phyloP scores from a whole-genome alignment of 192 early-diverging fungal genomes.

The Diversispora epigaea region DNA sequence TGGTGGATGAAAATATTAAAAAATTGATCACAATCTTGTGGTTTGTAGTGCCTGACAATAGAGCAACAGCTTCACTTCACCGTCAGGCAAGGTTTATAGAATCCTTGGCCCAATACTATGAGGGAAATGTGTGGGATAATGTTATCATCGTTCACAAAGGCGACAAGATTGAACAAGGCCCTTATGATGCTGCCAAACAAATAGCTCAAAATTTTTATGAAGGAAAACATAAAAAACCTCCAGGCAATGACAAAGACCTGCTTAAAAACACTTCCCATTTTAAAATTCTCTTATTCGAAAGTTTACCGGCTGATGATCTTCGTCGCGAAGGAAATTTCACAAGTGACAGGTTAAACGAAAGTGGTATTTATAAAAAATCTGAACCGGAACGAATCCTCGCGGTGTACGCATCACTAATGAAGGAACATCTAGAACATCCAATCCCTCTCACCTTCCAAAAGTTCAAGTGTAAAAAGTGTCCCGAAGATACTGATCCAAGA shows the following conservation, averaged over 20 bases:
- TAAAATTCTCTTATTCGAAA: conserved; percentile 17
- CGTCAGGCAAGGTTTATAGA: conserved; percentile 25
- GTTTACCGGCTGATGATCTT: neutral
- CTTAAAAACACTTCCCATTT: neutral
- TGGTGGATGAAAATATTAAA: neutral
- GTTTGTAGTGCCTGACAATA: neutral
- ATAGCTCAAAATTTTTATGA: neutral
- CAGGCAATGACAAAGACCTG: neutral
- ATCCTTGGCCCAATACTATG: conserved; percentile 6
- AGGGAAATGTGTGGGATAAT: conserved; percentile 31
- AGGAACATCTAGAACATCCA: neutral
- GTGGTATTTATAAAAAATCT: conserved; percentile 12
- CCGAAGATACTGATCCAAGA: conserved; percentile 22
- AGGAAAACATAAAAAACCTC: neutral
- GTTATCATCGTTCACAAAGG: conserved; percentile 27
- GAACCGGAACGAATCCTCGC: conserved; percentile 15
- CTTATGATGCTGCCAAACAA: conserved; percentile 7
- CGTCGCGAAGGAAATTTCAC: neutral
- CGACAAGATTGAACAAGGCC: neutral
- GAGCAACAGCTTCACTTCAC: conserved; percentile 1
- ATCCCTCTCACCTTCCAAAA: neutral
- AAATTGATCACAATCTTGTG: conserved; percentile 18
- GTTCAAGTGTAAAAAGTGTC: conserved; percentile 7
- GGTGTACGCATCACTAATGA: neutral
- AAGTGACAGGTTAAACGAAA: neutral